phyloP scores from a whole-genome alignment of 768 basidiomycete genomes.

The Lactifluus rugatus region DNA sequence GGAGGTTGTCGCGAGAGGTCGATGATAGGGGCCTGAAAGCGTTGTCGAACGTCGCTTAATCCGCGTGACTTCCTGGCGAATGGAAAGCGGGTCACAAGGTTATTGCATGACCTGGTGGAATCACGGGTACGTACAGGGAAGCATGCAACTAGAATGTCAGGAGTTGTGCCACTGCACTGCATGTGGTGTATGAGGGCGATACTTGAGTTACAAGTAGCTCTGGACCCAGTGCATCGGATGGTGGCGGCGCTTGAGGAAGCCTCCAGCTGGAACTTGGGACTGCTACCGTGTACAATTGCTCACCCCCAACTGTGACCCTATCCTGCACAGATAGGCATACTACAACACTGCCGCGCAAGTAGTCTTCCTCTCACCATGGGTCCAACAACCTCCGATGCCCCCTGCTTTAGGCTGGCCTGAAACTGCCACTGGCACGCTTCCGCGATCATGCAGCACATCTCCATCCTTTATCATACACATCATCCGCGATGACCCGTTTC shows the following conservation, averaged over 20 bases:
- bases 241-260: neutral
- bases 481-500: conserved; percentile 12
- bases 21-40: conserved; percentile 15
- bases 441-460: neutral
- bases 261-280: neutral
- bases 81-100: conserved; percentile 4
- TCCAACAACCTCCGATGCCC: conserved; percentile 4
- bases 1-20: neutral
- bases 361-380: neutral
- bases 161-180: conserved; percentile 5
- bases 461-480: neutral
- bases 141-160: conserved; percentile 1
- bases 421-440: conserved; percentile 11
- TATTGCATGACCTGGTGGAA: neutral
- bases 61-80: conserved; percentile 10
- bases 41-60: conserved; percentile 17
- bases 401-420: neutral
- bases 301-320: conserved; percentile 16
- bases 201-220: neutral
- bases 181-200: conserved; percentile 4
- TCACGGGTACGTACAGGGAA: conserved; percentile 11
- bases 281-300: conserved; percentile 1
- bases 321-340: conserved; percentile 15
- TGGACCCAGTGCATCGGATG: conserved; percentile 11
- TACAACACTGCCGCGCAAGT: conserved; percentile 6